phyloP scores from a whole-genome alignment of 2,329 filamentous ascomycete genomes.

The Verticillium dahliae region DNA sequence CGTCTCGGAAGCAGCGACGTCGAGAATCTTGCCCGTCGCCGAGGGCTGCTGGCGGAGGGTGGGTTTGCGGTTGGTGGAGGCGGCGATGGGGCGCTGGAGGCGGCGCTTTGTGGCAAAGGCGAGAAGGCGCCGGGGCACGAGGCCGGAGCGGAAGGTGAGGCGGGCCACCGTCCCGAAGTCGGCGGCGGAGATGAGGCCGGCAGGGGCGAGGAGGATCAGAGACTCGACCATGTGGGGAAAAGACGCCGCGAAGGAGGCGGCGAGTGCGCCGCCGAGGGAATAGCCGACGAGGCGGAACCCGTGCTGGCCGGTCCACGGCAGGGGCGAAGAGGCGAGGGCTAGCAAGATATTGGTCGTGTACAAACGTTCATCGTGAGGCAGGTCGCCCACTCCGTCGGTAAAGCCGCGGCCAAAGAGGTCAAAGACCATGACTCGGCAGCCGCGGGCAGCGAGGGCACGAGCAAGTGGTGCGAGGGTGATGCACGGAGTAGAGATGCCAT shows the following conservation, averaged over 20 bases:
- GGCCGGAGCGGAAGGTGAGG: constrained; percentile 46
- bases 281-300: constrained; percentile 69
- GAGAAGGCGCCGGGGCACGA: constrained; percentile 47
- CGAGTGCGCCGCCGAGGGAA: constrained; percentile 75
- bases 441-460: constrained; percentile 56
- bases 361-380: constrained; percentile 67
- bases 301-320: constrained; percentile 56
- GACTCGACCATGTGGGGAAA: constrained; percentile 65
- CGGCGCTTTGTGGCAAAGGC: constrained; percentile 39
- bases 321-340: constrained; percentile 60
- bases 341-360: constrained; percentile 68
- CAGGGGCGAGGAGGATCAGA: constrained; percentile 71
- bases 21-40: constrained; percentile 21
- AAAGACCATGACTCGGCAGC: constrained; percentile 77
- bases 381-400: constrained; percentile 55
- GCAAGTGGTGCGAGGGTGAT: constrained; percentile 65
- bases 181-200: constrained; percentile 60
- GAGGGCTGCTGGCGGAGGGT: constrained; percentile 10
- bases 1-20: constrained; percentile 36
- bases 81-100: constrained; percentile 42
- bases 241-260: constrained; percentile 64
- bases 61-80: constrained; percentile 18
- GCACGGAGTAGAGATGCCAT: constrained; percentile 80
- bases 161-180: constrained; percentile 44
- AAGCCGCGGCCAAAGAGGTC: constrained; percentile 66